These are phyloP conservation scores for Trichoderma atroviride DNA, from an alignment of 2,329 filamentous ascomycete genomes.

Conservation along the genomic window DNA sequence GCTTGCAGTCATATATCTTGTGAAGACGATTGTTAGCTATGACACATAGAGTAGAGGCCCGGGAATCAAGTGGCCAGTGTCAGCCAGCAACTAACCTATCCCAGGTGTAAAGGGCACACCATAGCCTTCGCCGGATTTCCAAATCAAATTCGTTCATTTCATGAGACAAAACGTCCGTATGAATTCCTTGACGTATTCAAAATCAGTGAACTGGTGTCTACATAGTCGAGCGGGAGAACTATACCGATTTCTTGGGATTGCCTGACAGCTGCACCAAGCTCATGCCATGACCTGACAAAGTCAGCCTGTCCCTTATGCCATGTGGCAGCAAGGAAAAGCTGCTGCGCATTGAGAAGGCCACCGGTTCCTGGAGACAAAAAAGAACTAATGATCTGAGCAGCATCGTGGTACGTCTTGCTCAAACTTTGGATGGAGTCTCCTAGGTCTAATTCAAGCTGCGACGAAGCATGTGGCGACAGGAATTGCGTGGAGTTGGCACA, in stretches of 20 bases:
- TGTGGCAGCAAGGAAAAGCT: constrained; percentile 5
- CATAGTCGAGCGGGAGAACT: not conserved
- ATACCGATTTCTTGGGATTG: constrained; percentile 11
- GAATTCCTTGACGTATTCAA: not conserved
- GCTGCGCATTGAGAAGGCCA: not conserved
- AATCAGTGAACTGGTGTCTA: not conserved
- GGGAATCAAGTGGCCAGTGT: not conserved
- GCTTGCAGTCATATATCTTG: constrained; percentile 4
- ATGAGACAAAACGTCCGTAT: not conserved
- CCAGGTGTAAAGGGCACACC: constrained; percentile 14
- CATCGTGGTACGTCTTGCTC: constrained; percentile 9
- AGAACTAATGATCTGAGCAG: constrained; percentile 1
- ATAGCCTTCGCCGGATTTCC: constrained; percentile 7
- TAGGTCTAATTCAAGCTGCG: not conserved
- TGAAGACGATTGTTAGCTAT: not conserved
- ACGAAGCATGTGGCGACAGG: not conserved
- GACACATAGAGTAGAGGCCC: no score
- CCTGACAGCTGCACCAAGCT: constrained; percentile 13
- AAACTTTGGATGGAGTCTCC: not conserved
- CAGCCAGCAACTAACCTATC: not conserved
- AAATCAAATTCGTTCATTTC: constrained; percentile 9
- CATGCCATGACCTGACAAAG: constrained; percentile 17
- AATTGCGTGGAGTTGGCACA: constrained; percentile 20
- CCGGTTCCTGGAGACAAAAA: constrained; percentile 7
- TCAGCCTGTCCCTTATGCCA: constrained; percentile 17